phyloP scores from a whole-genome alignment of 2,329 filamentous ascomycete species.

The Catunica adiposa region DNA sequence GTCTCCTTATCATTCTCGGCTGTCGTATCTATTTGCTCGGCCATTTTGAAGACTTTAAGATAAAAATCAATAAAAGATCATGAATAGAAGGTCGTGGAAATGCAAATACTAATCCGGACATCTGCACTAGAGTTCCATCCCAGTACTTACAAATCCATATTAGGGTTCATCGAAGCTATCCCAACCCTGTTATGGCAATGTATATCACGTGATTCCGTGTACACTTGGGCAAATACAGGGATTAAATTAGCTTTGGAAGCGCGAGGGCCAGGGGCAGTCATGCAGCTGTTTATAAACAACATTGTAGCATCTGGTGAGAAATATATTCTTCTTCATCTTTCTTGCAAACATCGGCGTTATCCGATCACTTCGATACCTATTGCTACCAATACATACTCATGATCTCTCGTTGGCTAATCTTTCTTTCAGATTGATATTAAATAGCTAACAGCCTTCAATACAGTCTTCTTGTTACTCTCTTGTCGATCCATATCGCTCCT shows the following conservation, averaged over 20 bases:
- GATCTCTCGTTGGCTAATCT: background rate
- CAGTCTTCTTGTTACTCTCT: background rate
- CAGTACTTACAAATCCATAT: constrained; percentile 7
- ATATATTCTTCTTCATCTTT: too few relatives aligned
- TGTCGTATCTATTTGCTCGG: constrained; percentile 22
- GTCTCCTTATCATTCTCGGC: constrained; percentile 9
- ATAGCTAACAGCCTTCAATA: constrained; percentile 13
- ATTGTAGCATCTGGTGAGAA: too few relatives aligned
- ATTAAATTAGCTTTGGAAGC: too few relatives aligned
- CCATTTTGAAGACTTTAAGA: constrained; percentile 2
- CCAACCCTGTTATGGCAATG: background rate
- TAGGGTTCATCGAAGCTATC: background rate
- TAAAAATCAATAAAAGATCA: background rate
- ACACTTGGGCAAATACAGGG: background rate
- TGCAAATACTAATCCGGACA: background rate
- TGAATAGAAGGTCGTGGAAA: background rate
- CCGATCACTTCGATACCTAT: background rate
- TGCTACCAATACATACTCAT: background rate
- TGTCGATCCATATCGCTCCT: background rate
- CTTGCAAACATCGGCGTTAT: background rate
- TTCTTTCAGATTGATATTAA: background rate
- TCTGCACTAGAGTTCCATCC: background rate
- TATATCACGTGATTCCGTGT: background rate
- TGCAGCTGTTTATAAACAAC: too few relatives aligned
- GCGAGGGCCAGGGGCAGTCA: too few relatives aligned